Evolutionary conservation across 805 yeast species (phyloP).

Genomic region (Monosporozyma yasuniensis): DNA sequence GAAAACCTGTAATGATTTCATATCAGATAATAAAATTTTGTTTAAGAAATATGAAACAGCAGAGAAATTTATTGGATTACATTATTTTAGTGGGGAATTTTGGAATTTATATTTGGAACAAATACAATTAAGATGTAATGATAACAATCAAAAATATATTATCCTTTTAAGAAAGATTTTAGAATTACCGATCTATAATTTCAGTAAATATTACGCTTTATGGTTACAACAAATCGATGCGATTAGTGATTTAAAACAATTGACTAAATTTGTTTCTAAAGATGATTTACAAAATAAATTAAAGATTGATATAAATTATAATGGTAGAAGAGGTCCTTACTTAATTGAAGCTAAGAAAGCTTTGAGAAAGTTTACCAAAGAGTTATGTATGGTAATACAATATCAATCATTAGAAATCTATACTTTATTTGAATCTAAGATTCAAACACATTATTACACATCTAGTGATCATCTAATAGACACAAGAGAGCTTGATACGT

Average conservation of each 20-base stretch:
- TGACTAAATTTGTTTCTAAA: conserved; percentile 17
- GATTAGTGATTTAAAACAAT: conserved; percentile 21
- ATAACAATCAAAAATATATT: conserved; percentile 16
- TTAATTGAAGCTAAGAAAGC: conserved; percentile 28
- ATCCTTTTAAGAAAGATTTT: conserved; percentile 23
- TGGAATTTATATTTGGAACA: conserved; percentile 29
- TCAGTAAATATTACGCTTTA: conserved; percentile 24
- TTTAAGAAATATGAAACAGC: conserved; percentile 26
- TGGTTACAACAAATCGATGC: conserved; percentile 27
- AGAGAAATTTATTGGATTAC: conserved; percentile 26
- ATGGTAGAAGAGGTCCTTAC: conserved; percentile 27
- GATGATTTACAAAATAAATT: conserved; percentile 20
- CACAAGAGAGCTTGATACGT: conserved; percentile 16
- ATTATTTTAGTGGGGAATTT: conserved; percentile 29
- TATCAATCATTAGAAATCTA: conserved; percentile 24
- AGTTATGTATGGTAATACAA: conserved; percentile 25
- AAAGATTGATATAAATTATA: conserved; percentile 15
- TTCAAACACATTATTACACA: conserved; percentile 20
- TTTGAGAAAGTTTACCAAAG: conserved; percentile 24
- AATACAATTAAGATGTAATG: conserved; percentile 16
- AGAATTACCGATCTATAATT: conserved; percentile 27
- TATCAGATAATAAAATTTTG: conserved; percentile 16
- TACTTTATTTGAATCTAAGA: conserved; percentile 25
- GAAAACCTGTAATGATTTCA: conserved; percentile 23
- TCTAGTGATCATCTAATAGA: conserved; percentile 23